phyloP scores from a whole-genome alignment of 2,329 filamentous ascomycete genomes.

The Sporothrix luriei region DNA sequence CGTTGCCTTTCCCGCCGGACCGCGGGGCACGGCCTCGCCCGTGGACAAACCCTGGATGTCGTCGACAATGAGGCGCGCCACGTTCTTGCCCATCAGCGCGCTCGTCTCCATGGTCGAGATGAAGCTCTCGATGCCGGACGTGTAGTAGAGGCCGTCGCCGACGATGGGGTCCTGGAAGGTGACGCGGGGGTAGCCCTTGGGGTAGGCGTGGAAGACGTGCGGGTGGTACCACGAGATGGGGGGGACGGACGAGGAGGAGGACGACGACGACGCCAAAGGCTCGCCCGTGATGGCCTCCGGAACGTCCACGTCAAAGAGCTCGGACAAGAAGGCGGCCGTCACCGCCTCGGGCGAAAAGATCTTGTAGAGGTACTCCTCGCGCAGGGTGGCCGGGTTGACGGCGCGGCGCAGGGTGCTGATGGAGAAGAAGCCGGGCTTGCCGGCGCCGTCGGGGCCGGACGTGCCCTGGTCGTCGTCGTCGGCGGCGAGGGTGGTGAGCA shows the following conservation, averaged over 20 bases:
- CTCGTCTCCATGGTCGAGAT: conserved; percentile 98
- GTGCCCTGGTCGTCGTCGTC: conserved; percentile 52
- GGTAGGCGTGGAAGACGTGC: conserved; percentile 82
- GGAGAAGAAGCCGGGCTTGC: conserved; percentile 79
- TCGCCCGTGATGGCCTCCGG: conserved; percentile 46
- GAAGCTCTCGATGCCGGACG: conserved; percentile 82
- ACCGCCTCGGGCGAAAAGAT: conserved; percentile 63
- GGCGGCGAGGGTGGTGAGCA: conserved; percentile 78
- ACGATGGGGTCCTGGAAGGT: conserved; percentile 83
- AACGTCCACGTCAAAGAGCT: conserved; percentile 54
- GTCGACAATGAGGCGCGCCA: conserved; percentile 71
- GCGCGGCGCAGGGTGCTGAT: conserved; percentile 72
- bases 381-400: conserved; percentile 60
- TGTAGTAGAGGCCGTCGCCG: conserved; percentile 68
- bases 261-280: no score
- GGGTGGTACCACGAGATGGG: conserved; percentile 76
- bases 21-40: conserved; percentile 25
- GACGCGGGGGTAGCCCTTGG: conserved; percentile 77
- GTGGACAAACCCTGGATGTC: conserved; percentile 42
- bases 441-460: conserved; percentile 61
- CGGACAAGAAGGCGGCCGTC: conserved; percentile 56
- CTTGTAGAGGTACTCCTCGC: conserved; percentile 64
- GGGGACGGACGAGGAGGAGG: conserved; percentile 37
- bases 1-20: background rate
- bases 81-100: conserved; percentile 85